phyloP scores from a whole-genome alignment of 768 basidiomycete genomes.

The Sarcomyxa edulis region DNA sequence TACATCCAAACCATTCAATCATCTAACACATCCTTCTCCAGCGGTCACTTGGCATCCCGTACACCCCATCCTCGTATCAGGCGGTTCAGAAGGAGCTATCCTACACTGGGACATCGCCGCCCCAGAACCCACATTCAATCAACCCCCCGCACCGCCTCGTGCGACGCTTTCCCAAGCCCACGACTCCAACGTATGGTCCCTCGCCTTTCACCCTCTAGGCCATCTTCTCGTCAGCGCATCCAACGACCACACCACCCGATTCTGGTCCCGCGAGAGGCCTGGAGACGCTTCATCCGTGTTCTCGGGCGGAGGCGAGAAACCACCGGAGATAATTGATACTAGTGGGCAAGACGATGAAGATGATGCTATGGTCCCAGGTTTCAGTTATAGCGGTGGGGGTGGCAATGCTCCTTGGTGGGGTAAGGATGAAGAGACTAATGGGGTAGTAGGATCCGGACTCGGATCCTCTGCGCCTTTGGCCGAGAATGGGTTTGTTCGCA shows the following conservation, averaged over 20 bases:
- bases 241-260: conserved; percentile 99
- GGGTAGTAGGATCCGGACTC: conserved; percentile 15
- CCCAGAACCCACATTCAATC: conserved; percentile 42
- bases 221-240: conserved; percentile 90
- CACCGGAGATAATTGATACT: conserved; percentile 59
- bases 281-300: conserved; percentile 79
- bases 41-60: conserved; percentile 95
- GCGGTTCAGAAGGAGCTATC: conserved; percentile 91
- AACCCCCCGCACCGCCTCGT: conserved; percentile 52
- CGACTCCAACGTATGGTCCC: conserved; percentile 95
- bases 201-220: conserved; percentile 93
- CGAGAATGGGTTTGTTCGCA: conserved; percentile 14
- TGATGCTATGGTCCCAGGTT: conserved; percentile 70
- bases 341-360: conserved; percentile 69
- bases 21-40: conserved; percentile 20
- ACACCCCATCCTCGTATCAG: conserved; percentile 87
- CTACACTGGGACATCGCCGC: conserved; percentile 89
- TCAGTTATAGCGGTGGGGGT: conserved; percentile 42
- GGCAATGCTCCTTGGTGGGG: conserved; percentile 46
- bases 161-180: conserved; percentile 93
- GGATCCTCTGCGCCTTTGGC: conserved; percentile 7
- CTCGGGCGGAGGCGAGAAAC: conserved; percentile 79
- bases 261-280: conserved; percentile 92
- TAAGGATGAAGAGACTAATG: conserved; percentile 35
- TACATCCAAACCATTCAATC: not conserved